Evolutionary conservation across 2,329 filamentous ascomycete genomes (phyloP).

Genomic region (Aquanectria penicillioides): DNA sequence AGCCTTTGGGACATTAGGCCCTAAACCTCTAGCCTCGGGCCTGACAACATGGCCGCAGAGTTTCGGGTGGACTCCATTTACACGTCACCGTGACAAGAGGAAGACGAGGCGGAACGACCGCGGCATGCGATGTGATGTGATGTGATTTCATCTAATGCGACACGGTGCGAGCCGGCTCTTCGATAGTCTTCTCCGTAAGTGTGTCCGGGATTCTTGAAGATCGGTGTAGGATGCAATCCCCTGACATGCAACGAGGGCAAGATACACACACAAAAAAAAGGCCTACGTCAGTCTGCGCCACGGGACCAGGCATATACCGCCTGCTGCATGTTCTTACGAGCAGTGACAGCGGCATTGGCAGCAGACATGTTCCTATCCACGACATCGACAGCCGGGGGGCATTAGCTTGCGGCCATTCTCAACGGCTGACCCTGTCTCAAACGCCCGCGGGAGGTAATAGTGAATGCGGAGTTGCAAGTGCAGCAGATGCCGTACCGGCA

Average conservation of each 20-base stretch:
- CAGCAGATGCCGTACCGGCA: constrained; percentile 23
- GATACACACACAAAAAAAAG: neutral
- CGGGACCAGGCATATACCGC: no score
- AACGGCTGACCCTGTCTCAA: constrained; percentile 3
- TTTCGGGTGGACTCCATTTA: constrained; percentile 32
- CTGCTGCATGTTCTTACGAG: constrained; percentile 20
- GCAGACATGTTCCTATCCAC: neutral
- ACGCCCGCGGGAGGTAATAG: neutral
- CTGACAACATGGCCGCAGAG: constrained; percentile 32
- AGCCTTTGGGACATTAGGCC: constrained; percentile 4
- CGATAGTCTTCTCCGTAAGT: constrained; percentile 5
- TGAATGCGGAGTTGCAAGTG: constrained; percentile 9
- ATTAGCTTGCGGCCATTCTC: neutral
- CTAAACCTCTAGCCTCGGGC: constrained; percentile 19
- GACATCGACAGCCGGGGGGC: constrained; percentile 1
- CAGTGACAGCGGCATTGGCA: neutral
- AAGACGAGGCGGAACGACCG: constrained; percentile 15
- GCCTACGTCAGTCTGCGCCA: constrained; percentile 22
- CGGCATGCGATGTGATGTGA: constrained; percentile 25
- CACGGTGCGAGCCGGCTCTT: constrained; percentile 6
- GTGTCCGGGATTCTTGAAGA: constrained; percentile 8
- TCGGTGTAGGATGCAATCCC: no score
- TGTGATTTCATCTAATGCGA: constrained; percentile 22
- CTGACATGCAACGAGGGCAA: neutral
- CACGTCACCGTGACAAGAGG: constrained; percentile 35